A percentile compares a stretch with the other conserved stretches of the same genome.
These are phyloP conservation scores for Nemania sp. DNA, from an alignment of 2,329 filamentous ascomycete species.

Conservation along the genomic window DNA sequence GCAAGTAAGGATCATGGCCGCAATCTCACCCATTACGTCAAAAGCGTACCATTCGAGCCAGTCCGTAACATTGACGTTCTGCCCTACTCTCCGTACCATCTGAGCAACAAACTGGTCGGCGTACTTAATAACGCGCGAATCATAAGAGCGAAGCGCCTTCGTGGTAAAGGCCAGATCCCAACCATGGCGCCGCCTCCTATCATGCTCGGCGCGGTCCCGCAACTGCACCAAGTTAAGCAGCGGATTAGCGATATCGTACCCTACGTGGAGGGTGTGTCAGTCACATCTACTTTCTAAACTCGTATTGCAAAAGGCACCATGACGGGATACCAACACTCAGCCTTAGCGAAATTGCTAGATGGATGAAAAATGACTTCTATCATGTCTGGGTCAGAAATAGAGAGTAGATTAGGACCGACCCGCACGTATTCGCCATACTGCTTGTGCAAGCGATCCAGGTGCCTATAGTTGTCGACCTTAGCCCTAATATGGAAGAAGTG, in stretches of 20 bases:
- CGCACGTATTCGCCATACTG: constrained; percentile 40
- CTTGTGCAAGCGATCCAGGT: constrained; percentile 35
- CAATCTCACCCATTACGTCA: constrained; percentile 41
- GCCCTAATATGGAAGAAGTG: constrained; percentile 34
- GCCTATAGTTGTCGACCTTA: constrained; percentile 38
- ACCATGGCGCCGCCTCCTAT: constrained; percentile 37
- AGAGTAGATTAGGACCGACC: constrained; percentile 37
- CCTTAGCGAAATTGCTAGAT: constrained; percentile 37
- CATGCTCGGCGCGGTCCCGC: constrained; percentile 35
- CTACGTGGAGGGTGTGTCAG: constrained; percentile 21
- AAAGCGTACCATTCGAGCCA: constrained; percentile 41
- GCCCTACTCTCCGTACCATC: constrained; percentile 32
- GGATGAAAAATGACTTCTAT: constrained; percentile 34
- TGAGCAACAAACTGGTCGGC: constrained; percentile 37
- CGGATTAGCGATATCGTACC: constrained; percentile 41
- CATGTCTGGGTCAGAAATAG: constrained; percentile 38
- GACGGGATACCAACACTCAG: constrained; percentile 33
- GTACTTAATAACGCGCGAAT: constrained; percentile 38
- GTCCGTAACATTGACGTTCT: constrained; percentile 32
- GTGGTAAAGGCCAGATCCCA: constrained; percentile 41
- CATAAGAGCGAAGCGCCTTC: constrained; percentile 37
- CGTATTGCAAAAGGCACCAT: background rate
- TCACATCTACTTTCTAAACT: background rate
- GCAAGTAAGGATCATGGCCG: background rate
- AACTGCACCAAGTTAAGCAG: constrained; percentile 36